Evolutionary conservation across 2,329 filamentous ascomycete genomes (phyloP), one percentile per base, ranked within the genome.

Genomic region (Leptodontidium sp.): DNA sequence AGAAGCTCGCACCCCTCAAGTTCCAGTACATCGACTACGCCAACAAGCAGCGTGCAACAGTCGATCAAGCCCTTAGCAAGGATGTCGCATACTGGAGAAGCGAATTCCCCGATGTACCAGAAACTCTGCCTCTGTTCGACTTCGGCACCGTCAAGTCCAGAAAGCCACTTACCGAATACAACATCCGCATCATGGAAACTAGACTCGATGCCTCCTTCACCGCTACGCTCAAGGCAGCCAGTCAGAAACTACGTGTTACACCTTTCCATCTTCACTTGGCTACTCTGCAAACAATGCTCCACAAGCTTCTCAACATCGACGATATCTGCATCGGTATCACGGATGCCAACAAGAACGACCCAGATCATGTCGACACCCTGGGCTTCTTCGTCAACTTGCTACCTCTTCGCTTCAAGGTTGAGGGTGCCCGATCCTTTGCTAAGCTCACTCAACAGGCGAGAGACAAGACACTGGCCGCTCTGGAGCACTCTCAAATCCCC

Each of bases 181-280:
- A 68, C 43, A 63, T 68, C 12, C 61, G 66, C 9, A 68, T 68
- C 43, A 57, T 50, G 53, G 66, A 68, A 29, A 64, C 61, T 2
- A 59, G 64, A 32, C 55, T 66, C 53, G 55, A 61, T 38, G 35
- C 67, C 4, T 45, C 45, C 11, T 63, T 69, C 50, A 62, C 63
- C 17, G 47, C 67, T 2, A 69, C 45, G 12, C 58, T 69, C 40
- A 69, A 9, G 43, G 68, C 53, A 4, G 52, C 65, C 6, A 66
- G 66, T 52, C 70, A 66, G 40, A 67, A 66, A 65, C 70, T 74
- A 50, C 75, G 77, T 53, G 73, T 76, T 0, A 84, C 81, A 0
- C 70, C 78, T 0, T 86, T 86, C 70, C 83, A 87, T 62, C 79
- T 86, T 69, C 82, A 82, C 70, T 75, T 87, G 2, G 79, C 83